Conservation (phyloP, 108 stramenopile species). For the Skeletonema tropicum region DNA sequence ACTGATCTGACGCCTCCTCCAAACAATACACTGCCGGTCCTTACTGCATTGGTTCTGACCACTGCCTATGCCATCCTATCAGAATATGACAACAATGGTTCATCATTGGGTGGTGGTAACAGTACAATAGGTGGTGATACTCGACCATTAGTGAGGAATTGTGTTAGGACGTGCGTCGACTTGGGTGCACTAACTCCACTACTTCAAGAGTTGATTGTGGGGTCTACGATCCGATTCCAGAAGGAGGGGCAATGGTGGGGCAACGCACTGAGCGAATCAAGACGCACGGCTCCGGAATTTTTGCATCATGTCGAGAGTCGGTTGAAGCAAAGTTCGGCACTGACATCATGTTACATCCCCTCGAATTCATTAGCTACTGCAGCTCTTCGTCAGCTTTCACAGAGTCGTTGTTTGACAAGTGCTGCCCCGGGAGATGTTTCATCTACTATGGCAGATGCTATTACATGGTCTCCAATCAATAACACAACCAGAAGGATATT, state of each 20-base stretch:
- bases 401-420: conserved; percentile 6
- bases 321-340: conserved; percentile 27
- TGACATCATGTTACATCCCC: conserved; percentile 40
- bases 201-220: conserved; percentile 39
- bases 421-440: neutral
- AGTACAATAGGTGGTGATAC: conserved; percentile 20
- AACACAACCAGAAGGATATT: conserved; percentile 35
- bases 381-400: conserved; percentile 29
- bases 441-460: neutral
- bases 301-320: conserved; percentile 42
- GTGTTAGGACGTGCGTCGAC: conserved; percentile 42
- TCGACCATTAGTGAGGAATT: conserved; percentile 39
- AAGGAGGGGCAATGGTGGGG: conserved; percentile 33
- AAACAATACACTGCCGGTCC: conserved; percentile 10
- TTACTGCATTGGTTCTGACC: conserved; percentile 23
- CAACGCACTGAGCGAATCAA: conserved; percentile 17
- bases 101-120: neutral
- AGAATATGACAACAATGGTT: conserved; percentile 26
- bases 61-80: conserved; percentile 38
- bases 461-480: conserved; percentile 10
- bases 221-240: conserved; percentile 24
- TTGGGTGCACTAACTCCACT: conserved; percentile 29
- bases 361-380: conserved; percentile 19
- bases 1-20: neutral
- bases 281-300: conserved; percentile 35